Evolutionary conservation across 768 basidiomycete genomes (phyloP).

Genomic region (Boletus subcaerulescens): DNA sequence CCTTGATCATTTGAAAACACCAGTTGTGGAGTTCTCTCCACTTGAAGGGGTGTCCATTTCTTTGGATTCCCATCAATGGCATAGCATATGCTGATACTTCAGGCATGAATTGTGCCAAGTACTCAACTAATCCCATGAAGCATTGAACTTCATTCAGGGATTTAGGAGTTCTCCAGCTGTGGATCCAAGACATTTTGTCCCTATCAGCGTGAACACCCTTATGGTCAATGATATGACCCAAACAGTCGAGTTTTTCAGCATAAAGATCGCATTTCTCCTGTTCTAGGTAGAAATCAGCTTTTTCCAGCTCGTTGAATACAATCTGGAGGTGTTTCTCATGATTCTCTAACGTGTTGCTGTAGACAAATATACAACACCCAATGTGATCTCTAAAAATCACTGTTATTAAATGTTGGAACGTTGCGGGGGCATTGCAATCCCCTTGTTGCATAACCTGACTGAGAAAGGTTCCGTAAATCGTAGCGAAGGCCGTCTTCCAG

Average conservation of each 20-base stretch:
- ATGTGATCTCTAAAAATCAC: background rate
- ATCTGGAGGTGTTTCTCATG: background rate
- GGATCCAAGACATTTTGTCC: no score
- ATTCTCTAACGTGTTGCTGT: no score
- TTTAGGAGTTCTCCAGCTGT: background rate
- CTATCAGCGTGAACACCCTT: background rate
- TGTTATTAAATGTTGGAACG: no score
- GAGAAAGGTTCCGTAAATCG: background rate
- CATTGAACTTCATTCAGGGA: background rate
- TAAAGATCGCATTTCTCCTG: background rate
- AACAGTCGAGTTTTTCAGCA: background rate
- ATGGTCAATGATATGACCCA: background rate
- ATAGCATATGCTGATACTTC: no score
- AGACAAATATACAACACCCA: background rate
- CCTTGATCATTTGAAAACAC: background rate
- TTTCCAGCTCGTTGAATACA: rapidly evolving
- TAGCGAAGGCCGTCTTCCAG: background rate
- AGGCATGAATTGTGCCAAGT: no score
- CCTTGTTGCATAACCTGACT: no score
- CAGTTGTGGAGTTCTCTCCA: background rate
- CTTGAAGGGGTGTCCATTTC: background rate
- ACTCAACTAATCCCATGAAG: no score
- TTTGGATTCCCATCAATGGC: no score
- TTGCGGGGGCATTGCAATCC: no score
- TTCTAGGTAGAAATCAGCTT: background rate